Evolutionary conservation across 2,329 filamentous ascomycete genomes (phyloP).

Genomic region (Raffaelea arxii): DNA sequence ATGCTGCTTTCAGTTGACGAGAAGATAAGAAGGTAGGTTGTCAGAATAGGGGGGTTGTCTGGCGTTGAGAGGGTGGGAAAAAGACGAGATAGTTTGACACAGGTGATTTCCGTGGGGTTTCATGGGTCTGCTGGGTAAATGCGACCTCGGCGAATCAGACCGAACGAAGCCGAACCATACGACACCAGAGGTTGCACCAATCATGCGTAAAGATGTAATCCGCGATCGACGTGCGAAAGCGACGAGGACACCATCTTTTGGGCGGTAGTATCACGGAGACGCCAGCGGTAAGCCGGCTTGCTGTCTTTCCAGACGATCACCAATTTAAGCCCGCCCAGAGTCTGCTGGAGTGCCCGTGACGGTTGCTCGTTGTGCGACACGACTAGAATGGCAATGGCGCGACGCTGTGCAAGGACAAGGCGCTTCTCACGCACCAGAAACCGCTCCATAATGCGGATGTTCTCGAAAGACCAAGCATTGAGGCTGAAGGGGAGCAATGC

Average conservation of each 20-base stretch:
- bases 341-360: conserved; percentile 15
- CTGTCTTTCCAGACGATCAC: conserved; percentile 13
- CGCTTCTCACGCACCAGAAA: conserved; percentile 22
- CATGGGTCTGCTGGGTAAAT: no score
- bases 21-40: no score
- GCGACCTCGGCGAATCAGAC: no score
- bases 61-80: no score
- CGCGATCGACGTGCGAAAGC: neutral
- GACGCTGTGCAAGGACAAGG: conserved; percentile 19
- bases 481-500: conserved; percentile 22
- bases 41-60: no score
- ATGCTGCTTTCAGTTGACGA: no score
- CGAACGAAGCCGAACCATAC: no score
- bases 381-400: conserved; percentile 21
- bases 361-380: conserved; percentile 16
- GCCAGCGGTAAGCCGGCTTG: conserved; percentile 5
- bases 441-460: conserved; percentile 21
- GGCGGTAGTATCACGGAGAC: no score
- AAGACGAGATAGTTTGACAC: no score
- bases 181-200: no score
- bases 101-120: no score
- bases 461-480: conserved; percentile 25
- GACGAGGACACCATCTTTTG: no score
- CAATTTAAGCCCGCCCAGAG: conserved; percentile 20
- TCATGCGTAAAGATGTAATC: neutral